phyloP scores from a whole-genome alignment of 805 yeast genomes.

The Candida tibetensis region DNA sequence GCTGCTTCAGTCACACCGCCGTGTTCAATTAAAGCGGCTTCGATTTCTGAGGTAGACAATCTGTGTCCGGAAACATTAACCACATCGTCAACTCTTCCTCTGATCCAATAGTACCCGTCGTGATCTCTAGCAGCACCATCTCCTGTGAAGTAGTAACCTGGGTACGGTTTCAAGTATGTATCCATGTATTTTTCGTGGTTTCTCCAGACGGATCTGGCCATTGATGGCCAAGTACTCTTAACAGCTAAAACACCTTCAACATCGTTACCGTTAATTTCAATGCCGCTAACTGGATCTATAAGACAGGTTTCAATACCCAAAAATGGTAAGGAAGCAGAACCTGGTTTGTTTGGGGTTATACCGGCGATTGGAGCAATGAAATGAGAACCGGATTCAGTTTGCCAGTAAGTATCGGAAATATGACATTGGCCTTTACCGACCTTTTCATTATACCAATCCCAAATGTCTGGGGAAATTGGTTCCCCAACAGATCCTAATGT shows the following conservation, averaged over 20 bases:
- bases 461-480: constrained; percentile 80
- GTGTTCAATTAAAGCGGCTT: constrained; percentile 77
- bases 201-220: constrained; percentile 79
- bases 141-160: constrained; percentile 81
- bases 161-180: constrained; percentile 79
- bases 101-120: constrained; percentile 82
- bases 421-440: constrained; percentile 70
- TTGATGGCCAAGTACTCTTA: constrained; percentile 77
- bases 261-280: constrained; percentile 62
- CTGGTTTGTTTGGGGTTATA: constrained; percentile 78
- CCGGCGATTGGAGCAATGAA: constrained; percentile 73
- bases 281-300: constrained; percentile 72
- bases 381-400: constrained; percentile 84
- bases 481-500: constrained; percentile 82
- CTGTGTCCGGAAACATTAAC: constrained; percentile 87
- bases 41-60: constrained; percentile 85
- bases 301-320: constrained; percentile 75
- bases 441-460: constrained; percentile 81
- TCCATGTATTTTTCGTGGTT: constrained; percentile 74
- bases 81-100: constrained; percentile 86
- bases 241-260: constrained; percentile 81
- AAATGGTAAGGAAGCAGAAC: constrained; percentile 81
- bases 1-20: constrained; percentile 72
- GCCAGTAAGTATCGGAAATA: constrained; percentile 85
- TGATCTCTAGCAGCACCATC: constrained; percentile 87